A percentile compares a stretch with the other conserved stretches of the same genome.
Conservation (phyloP, 2,329 filamentous ascomycete genomes). For the Biscogniauxia mediterranea region DNA sequence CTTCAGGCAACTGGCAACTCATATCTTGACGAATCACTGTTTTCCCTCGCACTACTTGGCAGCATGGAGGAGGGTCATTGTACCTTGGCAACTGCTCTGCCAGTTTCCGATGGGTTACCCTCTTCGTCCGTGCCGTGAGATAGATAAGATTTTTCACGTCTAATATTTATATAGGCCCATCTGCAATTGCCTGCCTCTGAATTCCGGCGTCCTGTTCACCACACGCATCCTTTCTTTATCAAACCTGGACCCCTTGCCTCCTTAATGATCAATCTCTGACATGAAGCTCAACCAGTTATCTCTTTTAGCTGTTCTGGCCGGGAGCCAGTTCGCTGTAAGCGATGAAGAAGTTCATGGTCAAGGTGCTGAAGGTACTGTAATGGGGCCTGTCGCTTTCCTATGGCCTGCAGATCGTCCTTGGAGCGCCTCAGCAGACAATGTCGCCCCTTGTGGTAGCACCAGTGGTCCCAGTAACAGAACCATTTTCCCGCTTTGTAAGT, state of each 20-base stretch:
- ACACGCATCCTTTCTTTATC: background rate
- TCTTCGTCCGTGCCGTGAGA: background rate
- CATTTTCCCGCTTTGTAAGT: constrained; percentile 48
- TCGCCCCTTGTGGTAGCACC: constrained; percentile 49
- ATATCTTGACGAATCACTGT: background rate
- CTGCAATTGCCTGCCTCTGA: background rate
- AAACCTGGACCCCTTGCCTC: background rate
- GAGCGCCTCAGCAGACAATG: constrained; percentile 49
- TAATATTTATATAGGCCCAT: background rate
- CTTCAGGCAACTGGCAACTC: background rate
- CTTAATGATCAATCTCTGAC: constrained; percentile 1
- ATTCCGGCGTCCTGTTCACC: background rate
- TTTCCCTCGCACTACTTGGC: background rate
- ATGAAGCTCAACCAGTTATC: constrained; percentile 22
- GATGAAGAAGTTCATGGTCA: constrained; percentile 26
- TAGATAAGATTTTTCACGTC: background rate
- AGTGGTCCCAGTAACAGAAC: constrained; percentile 46
- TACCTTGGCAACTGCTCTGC: background rate
- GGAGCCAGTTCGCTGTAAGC: constrained; percentile 13
- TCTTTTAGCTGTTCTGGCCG: constrained; percentile 13
- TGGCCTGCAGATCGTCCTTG: constrained; percentile 53
- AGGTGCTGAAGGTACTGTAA: constrained; percentile 33
- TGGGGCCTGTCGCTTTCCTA: constrained; percentile 55
- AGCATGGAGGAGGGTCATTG: background rate
- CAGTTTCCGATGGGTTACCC: background rate